A percentile compares a stretch with the other conserved stretches of the same genome.
phyloP scores from a whole-genome alignment of 2,329 filamentous ascomycete genomes.

The Colletotrichum lupini region DNA sequence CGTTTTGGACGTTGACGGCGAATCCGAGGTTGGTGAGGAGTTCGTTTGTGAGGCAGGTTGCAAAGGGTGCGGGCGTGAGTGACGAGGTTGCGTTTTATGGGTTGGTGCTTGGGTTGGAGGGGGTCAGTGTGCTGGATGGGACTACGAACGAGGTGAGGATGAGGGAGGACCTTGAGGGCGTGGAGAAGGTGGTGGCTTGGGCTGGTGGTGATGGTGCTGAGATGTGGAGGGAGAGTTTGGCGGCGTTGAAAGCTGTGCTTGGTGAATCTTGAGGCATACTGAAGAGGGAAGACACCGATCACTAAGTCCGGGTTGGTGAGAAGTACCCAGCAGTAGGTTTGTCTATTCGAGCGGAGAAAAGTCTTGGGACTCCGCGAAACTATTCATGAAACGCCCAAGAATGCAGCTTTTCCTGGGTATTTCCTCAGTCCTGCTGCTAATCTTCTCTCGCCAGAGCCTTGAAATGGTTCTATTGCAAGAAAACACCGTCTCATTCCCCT shows the following conservation, averaged over 20 bases:
- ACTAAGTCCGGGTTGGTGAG: too few relatives aligned
- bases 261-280: slow-evolving; percentile 20
- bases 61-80: slow-evolving; percentile 49
- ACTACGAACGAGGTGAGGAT: slow-evolving; percentile 59
- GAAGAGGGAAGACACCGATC: not conserved
- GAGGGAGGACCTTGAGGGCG: slow-evolving; percentile 58
- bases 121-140: slow-evolving; percentile 57
- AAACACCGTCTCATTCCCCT: not conserved
- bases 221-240: slow-evolving; percentile 60
- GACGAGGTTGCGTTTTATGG: slow-evolving; percentile 57
- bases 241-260: slow-evolving; percentile 54
- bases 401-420: slow-evolving; percentile 32
- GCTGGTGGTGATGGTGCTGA: slow-evolving; percentile 54
- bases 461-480: not conserved
- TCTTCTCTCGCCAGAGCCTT: not conserved
- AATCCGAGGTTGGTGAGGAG: slow-evolving; percentile 53
- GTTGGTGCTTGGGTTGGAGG: slow-evolving; percentile 59
- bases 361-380: not conserved
- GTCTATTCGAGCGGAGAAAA: slow-evolving; percentile 1
- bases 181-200: slow-evolving; percentile 54
- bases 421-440: not conserved
- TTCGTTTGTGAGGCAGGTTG: slow-evolving; percentile 62
- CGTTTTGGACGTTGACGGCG: slow-evolving; percentile 65
- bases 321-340: not conserved
- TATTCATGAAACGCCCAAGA: slow-evolving; percentile 20